Evolutionary conservation across 73 alveolate genomes (phyloP).

Genomic region (Diophrys appendiculata): DNA sequence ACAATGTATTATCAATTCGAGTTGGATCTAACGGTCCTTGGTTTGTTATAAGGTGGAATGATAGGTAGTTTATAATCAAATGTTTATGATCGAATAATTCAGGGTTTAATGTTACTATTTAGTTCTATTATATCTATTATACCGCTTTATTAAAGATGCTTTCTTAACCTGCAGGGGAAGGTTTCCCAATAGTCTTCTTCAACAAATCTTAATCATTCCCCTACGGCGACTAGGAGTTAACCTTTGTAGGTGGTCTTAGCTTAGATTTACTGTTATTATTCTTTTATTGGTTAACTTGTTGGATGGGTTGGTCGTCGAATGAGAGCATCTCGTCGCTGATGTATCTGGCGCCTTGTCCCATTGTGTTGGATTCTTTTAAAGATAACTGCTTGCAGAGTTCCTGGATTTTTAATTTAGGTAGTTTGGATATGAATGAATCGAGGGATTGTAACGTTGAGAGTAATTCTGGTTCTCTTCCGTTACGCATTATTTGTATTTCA

Average conservation of each 20-base stretch:
- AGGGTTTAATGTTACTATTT: background rate
- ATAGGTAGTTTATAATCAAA: background rate
- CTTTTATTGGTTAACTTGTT: too few species aligned
- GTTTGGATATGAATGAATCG: background rate
- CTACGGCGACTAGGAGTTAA: too few species aligned
- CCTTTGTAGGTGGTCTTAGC: too few species aligned
- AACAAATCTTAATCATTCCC: too few species aligned
- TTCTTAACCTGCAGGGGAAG: too few species aligned
- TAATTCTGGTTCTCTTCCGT: too few species aligned
- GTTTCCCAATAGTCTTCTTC: too few species aligned
- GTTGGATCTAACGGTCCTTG: background rate
- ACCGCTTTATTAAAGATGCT: background rate
- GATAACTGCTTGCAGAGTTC: background rate
- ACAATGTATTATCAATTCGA: background rate
- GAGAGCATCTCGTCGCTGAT: too few species aligned
- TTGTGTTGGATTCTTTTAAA: background rate
- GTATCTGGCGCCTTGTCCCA: too few species aligned
- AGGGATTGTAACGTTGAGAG: too few species aligned
- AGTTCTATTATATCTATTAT: background rate
- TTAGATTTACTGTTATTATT: too few species aligned
- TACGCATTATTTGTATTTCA: background rate
- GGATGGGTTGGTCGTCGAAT: too few species aligned
- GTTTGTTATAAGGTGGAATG: background rate
- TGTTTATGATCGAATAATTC: background rate
- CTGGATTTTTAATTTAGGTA: background rate